Base-by-base conservation (phyloP, 202 grass and related monocot species). In the Carex arenaria region DNA sequence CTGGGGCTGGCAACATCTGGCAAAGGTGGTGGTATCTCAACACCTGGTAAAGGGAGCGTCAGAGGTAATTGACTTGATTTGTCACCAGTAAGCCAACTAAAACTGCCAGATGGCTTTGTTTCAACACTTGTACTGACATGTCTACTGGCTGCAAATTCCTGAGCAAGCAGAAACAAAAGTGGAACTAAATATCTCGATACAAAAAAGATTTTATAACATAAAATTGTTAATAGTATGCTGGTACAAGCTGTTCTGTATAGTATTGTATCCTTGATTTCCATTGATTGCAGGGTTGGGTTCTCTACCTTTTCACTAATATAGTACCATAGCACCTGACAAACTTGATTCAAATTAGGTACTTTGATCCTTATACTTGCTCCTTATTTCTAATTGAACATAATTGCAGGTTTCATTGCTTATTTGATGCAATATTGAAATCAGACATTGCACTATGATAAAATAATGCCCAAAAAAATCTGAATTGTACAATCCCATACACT, bases 41-140 rank as follows among this genome's bases (percentile, higher is more conserved):
- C 75, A 84, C 86, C 88, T 68, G 82, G 64, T 53, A 97, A 87
- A 2, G 89, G 94, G 82, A 89, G 84, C 86, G 91, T 85, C 31
- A 97, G 88, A 60, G 87, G 89, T 26, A 97, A 69, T 52, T 87
- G 47, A 74, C 76, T 86, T 73, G 88, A 90, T 23, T 69, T 88
- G 30, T 85, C 86, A 6, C 94, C 94, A 82, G 87, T 84, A 84
- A 93, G 81, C 91, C 94, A 91, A 84, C 91, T 80, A 40, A 92
- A 89, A 54, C 47, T 75, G 13, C 86, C 89, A 77, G 91, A 92
- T 74, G 89, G 82, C 61, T 89, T 89, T 64, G 86, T 89, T 26
- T 88, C 88, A 72, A 94, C 83, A 87, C 86, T 90, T 40, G 88
- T 92, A 73, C 88, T 94, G 64, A 89, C 94, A 87, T 85, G 84